Conservation (phyloP, 176 grass and related monocot genomes). For the Pontederia paniculata region DNA sequence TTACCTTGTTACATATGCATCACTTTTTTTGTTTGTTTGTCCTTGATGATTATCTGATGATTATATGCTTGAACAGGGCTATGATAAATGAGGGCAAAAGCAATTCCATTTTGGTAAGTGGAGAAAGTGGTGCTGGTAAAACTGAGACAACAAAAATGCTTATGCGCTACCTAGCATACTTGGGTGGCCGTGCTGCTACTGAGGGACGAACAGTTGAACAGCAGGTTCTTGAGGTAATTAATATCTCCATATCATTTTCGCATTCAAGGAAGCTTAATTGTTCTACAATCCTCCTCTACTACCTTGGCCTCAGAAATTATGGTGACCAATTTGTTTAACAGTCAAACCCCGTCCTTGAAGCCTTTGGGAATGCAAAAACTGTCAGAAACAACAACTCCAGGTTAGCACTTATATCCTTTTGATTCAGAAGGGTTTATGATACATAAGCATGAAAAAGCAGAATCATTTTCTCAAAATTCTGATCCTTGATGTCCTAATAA, state of each 20-base stretch:
- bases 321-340: conserved; percentile 21
- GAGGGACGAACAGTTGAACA: conserved; percentile 99
- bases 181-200: conserved; percentile 86
- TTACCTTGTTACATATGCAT: conserved; percentile 5
- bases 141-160: conserved; percentile 99
- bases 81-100: conserved; percentile 93
- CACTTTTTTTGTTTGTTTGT: conserved; percentile 17
- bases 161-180: conserved; percentile 96
- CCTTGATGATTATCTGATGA: conserved; percentile 5
- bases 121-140: conserved; percentile 98
- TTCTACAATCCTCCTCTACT: not conserved
- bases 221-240: conserved; percentile 86
- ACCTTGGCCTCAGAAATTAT: not conserved
- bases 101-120: conserved; percentile 97
- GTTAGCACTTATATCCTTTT: conserved; percentile 13
- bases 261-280: not conserved
- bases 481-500: conserved; percentile 5
- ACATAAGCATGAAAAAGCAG: too few relatives aligned
- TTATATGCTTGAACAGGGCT: conserved; percentile 34
- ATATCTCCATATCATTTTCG: not conserved
- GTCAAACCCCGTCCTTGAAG: conserved; percentile 99
- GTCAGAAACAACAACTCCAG: conserved; percentile 99
- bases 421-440: not conserved
- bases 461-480: not conserved
- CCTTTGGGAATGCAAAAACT: conserved; percentile 99